Evolutionary conservation across 2,329 filamentous ascomycete species (phyloP).

Genomic region (Dothistroma pini): DNA sequence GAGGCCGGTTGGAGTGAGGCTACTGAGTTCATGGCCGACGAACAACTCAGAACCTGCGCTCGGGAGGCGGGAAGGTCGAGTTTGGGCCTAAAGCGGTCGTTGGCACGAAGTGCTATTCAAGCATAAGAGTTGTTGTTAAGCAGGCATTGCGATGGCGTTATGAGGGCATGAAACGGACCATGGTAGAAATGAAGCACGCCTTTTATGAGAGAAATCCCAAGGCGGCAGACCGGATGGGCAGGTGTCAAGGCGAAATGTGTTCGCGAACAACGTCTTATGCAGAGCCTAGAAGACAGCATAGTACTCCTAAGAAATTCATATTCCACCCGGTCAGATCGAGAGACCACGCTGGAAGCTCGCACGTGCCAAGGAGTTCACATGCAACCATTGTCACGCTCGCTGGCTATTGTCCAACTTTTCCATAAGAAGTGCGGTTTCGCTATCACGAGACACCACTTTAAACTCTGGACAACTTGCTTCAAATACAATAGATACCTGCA

Average conservation of each 20-base stretch:
- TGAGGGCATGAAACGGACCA: neutral
- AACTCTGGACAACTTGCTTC: neutral
- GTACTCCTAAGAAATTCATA: neutral
- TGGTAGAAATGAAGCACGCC: conserved; percentile 1
- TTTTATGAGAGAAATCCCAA: conserved; percentile 4
- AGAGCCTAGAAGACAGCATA: neutral
- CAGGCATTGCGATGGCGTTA: conserved; percentile 10
- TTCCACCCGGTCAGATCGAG: neutral
- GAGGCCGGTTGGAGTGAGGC: conserved; percentile 39
- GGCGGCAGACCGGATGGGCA: neutral
- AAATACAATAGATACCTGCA: neutral
- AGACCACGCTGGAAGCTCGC: neutral
- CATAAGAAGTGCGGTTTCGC: neutral
- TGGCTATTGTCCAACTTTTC: neutral
- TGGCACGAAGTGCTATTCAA: conserved; percentile 33
- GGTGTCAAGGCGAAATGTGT: neutral
- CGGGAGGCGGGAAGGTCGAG: conserved; percentile 32
- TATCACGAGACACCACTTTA: neutral
- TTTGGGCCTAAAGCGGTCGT: conserved; percentile 32
- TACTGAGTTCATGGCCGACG: conserved; percentile 20
- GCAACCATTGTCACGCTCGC: neutral
- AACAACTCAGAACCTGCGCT: conserved; percentile 29
- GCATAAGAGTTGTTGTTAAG: conserved; percentile 14
- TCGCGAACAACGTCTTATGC: neutral
- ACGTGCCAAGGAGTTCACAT: neutral